phyloP scores from a whole-genome alignment of 306 rosid species.

The Hippophae gyantsensis region DNA sequence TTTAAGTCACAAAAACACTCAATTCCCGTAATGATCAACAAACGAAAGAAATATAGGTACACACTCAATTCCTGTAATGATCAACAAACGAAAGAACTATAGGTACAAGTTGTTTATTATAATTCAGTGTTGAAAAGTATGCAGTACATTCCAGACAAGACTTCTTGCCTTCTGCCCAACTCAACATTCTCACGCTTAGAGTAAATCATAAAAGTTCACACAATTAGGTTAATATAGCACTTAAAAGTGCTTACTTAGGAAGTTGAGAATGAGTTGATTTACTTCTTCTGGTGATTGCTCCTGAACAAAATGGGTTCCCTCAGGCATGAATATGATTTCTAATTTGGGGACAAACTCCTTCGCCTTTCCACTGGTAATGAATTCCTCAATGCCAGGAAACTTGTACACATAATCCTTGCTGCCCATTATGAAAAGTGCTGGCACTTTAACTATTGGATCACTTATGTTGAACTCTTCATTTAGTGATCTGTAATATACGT shows the following conservation, averaged over 20 bases:
- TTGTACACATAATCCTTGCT: slow-evolving; percentile 48
- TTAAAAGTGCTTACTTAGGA: slow-evolving; percentile 52
- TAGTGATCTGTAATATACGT: slow-evolving; percentile 36
- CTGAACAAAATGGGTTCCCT: slow-evolving; percentile 85
- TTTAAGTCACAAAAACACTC: too few relatives aligned
- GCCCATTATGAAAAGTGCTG: slow-evolving; percentile 54
- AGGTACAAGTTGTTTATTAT: neutral
- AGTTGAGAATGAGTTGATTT: slow-evolving; percentile 53
- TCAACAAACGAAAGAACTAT: too few relatives aligned
- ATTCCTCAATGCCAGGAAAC: slow-evolving; percentile 62
- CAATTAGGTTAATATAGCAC: neutral
- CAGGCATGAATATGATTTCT: slow-evolving; percentile 49
- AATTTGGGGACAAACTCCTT: slow-evolving; percentile 45
- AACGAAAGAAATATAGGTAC: too few relatives aligned
- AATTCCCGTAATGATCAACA: too few relatives aligned
- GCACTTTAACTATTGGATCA: slow-evolving; percentile 41
- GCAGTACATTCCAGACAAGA: neutral
- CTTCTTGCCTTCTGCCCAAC: too few relatives aligned
- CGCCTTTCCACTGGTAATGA: slow-evolving; percentile 39
- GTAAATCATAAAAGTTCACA: neutral
- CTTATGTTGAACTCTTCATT: slow-evolving; percentile 27
- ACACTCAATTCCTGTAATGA: too few relatives aligned
- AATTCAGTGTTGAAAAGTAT: neutral
- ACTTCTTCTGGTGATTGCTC: slow-evolving; percentile 66
- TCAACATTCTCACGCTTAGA: too few relatives aligned